These are phyloP conservation scores for Neofusicoccum kwambonambiense DNA, from an alignment of 2,329 filamentous ascomycete species.

Conservation along the genomic window DNA sequence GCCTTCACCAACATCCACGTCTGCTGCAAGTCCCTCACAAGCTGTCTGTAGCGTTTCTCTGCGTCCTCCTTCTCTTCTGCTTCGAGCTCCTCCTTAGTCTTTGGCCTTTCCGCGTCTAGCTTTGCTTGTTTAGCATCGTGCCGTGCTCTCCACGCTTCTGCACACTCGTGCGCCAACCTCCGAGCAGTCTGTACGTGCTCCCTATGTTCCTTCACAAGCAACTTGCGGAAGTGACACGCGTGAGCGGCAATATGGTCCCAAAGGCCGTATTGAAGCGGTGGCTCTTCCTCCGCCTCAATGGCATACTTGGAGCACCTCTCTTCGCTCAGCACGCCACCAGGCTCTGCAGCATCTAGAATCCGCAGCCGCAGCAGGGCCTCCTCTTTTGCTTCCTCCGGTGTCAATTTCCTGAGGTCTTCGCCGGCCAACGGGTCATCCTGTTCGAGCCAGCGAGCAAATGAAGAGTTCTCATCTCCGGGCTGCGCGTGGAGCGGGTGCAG, in stretches of 20 bases:
- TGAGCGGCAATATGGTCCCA: conserved; percentile 81
- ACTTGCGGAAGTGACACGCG: conserved; percentile 73
- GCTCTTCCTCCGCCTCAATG: conserved; percentile 72
- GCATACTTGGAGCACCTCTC: conserved; percentile 70
- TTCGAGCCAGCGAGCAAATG: conserved; percentile 65
- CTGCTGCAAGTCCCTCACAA: conserved; percentile 63
- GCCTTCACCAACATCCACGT: conserved; percentile 60
- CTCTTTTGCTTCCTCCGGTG: conserved; percentile 37
- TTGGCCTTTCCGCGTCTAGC: conserved; percentile 13
- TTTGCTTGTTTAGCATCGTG: conserved; percentile 48
- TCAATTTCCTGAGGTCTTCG: conserved; percentile 38
- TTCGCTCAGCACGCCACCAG: conserved; percentile 71
- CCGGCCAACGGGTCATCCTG: conserved; percentile 49
- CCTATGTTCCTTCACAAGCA: conserved; percentile 76
- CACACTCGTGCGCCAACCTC: conserved; percentile 72
- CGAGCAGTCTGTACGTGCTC: conserved; percentile 77
- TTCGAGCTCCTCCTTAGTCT: conserved; percentile 70
- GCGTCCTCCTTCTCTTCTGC: conserved; percentile 70
- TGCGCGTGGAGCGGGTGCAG: conserved; percentile 54
- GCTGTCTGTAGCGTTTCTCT: conserved; percentile 67
- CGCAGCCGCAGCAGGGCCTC: conserved; percentile 70
- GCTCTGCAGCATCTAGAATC: conserved; percentile 70
- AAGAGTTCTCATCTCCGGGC: conserved; percentile 46
- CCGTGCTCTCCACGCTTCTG: conserved; percentile 69
- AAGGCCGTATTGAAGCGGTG: conserved; percentile 78